These are phyloP conservation scores for Stephania japonica DNA, from an alignment of 164 flowering plant genomes.

Conservation along the genomic window DNA sequence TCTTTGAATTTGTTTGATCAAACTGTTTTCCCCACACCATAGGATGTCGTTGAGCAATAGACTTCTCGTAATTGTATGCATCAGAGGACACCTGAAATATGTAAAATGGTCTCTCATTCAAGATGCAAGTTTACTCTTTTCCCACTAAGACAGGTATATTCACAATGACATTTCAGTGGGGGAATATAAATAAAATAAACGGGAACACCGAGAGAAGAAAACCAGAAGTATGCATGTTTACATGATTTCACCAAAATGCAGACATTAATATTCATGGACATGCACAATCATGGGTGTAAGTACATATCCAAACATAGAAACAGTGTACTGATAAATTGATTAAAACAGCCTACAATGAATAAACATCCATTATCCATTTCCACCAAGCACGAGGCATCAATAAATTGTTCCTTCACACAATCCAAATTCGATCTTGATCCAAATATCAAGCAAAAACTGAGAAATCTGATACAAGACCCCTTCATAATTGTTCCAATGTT, in stretches of 20 bases:
- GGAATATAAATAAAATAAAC: background rate
- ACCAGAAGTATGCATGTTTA: background rate
- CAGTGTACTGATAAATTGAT: background rate
- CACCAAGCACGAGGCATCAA: background rate
- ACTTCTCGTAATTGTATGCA: conserved; percentile 18
- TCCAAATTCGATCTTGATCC: background rate
- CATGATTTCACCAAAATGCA: background rate
- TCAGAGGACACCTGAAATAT: conserved; percentile 28
- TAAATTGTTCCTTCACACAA: background rate
- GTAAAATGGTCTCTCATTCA: background rate
- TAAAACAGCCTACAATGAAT: background rate
- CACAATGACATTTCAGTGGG: background rate
- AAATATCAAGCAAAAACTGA: conserved; percentile 1
- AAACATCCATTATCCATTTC: background rate
- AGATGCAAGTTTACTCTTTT: conserved; percentile 2
- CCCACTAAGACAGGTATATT: background rate
- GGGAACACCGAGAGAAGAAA: background rate
- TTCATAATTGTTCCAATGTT: background rate
- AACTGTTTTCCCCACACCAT: conserved; percentile 15
- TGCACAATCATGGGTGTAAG: background rate
- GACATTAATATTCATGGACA: background rate
- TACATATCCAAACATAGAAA: background rate
- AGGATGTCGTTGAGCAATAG: conserved; percentile 17
- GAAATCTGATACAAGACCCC: background rate
- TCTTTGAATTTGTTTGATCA: conserved; percentile 17